Conservation (phyloP, 2,329 filamentous ascomycete genomes). For the Trichoderma cornu-damae region DNA sequence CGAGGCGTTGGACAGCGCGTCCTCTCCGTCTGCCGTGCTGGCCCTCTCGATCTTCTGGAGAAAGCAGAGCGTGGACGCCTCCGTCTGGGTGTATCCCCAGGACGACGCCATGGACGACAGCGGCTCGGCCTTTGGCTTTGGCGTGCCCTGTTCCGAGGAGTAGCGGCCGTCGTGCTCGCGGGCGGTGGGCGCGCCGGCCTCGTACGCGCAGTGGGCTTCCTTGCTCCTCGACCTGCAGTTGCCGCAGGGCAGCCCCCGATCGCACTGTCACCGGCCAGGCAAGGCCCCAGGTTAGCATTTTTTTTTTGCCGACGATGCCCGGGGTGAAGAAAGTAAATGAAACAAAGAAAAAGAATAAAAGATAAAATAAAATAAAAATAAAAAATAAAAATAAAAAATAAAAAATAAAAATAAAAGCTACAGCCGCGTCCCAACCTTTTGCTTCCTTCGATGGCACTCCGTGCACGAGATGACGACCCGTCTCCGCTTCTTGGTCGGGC, state of each 20-base stretch:
- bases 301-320: too few relatives aligned
- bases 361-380: too few relatives aligned
- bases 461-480: slow-evolving; percentile 59
- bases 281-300: not conserved
- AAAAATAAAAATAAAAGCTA: not conserved
- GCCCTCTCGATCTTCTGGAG: slow-evolving; percentile 50
- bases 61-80: slow-evolving; percentile 50
- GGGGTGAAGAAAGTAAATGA: too few relatives aligned
- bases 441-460: slow-evolving; percentile 60
- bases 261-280: slow-evolving; percentile 40
- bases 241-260: slow-evolving; percentile 54
- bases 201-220: slow-evolving; percentile 52
- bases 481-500: slow-evolving; percentile 51
- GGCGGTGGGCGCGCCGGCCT: slow-evolving; percentile 44
- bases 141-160: not conserved
- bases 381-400: too few relatives aligned
- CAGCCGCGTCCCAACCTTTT: slow-evolving; percentile 43
- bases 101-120: slow-evolving; percentile 42
- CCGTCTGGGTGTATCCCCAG: slow-evolving; percentile 51
- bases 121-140: slow-evolving; percentile 25
- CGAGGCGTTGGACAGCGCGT: slow-evolving; percentile 16
- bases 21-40: slow-evolving; percentile 30
- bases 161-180: slow-evolving; percentile 30
- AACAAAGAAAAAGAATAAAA: too few relatives aligned
- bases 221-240: slow-evolving; percentile 56